These are phyloP conservation scores for Phytomonas serpens DNA, from an alignment of 208 protist species.

Conservation along the genomic window DNA sequence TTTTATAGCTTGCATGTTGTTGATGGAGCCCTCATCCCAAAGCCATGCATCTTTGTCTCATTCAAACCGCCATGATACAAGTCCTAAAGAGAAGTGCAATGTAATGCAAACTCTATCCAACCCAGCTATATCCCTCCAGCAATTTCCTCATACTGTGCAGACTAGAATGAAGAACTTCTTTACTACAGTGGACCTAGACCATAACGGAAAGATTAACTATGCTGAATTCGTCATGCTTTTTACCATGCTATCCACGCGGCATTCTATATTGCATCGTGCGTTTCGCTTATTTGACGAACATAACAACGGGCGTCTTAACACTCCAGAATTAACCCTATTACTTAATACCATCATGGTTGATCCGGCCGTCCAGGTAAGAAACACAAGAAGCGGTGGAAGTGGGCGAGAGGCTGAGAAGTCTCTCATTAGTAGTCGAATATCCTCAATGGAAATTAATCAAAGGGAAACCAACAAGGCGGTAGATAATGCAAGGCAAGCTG, in stretches of 20 bases:
- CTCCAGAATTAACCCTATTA: slow-evolving; percentile 33
- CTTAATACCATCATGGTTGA: slow-evolving; percentile 73
- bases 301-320: slow-evolving; percentile 31
- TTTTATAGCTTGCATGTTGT: slow-evolving; percentile 39
- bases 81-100: not conserved
- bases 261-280: slow-evolving; percentile 27
- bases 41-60: not conserved
- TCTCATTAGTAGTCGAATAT: not conserved
- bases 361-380: slow-evolving; percentile 34
- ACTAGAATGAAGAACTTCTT: slow-evolving; percentile 27
- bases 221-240: slow-evolving; percentile 65
- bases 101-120: not conserved
- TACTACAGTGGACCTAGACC: slow-evolving; percentile 39
- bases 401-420: not conserved
- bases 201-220: slow-evolving; percentile 38
- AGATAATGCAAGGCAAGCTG: not conserved
- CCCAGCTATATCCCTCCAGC: slow-evolving; percentile 6
- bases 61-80: not conserved
- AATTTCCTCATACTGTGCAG: slow-evolving; percentile 16
- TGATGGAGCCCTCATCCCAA: slow-evolving; percentile 10
- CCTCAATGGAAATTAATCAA: not conserved
- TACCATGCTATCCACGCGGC: slow-evolving; percentile 46
- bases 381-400: not conserved
- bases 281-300: slow-evolving; percentile 55
- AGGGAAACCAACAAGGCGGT: not conserved